These are phyloP conservation scores for Stachybotrys chlorohalonatus DNA, from an alignment of 2,329 filamentous ascomycete species.

Conservation along the genomic window DNA sequence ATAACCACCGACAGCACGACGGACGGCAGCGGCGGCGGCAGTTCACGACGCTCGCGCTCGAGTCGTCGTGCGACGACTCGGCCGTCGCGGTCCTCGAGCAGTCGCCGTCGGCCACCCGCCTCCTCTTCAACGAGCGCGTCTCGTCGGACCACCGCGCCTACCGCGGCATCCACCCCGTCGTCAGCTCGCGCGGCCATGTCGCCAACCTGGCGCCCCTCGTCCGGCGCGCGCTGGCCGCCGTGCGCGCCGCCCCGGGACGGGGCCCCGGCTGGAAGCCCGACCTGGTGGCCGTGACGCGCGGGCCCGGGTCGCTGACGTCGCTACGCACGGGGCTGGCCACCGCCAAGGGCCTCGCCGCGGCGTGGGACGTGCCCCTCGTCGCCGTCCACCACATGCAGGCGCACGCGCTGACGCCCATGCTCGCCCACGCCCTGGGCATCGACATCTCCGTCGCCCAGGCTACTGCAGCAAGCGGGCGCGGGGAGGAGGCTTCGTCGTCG, in stretches of 20 bases:
- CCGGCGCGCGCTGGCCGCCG: conserved; percentile 46
- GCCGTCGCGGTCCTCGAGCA: conserved; percentile 70
- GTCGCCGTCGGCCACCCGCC: conserved; percentile 29
- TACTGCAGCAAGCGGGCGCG: too few species aligned
- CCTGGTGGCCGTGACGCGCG: conserved; percentile 81
- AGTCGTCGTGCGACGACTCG: conserved; percentile 88
- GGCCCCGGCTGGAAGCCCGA: conserved; percentile 46
- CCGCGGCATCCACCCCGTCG: conserved; percentile 70
- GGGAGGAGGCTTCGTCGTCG: too few species aligned
- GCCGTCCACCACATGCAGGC: conserved; percentile 97
- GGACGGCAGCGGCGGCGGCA: conserved; percentile 10
- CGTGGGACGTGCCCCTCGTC: conserved; percentile 74
- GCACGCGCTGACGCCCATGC: conserved; percentile 78
- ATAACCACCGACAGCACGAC: not conserved
- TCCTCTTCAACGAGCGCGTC: conserved; percentile 73
- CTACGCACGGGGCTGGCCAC: conserved; percentile 70
- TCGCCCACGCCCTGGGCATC: conserved; percentile 54
- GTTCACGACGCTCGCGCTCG: conserved; percentile 61
- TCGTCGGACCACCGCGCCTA: conserved; percentile 71
- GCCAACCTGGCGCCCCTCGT: conserved; percentile 60
- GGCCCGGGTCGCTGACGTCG: conserved; percentile 79
- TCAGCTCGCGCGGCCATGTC: conserved; percentile 69
- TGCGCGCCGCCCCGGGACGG: conserved; percentile 21
- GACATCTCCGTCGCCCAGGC: conserved; percentile 6
- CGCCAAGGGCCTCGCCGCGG: conserved; percentile 78